Evolutionary conservation across 169 alveolate species (phyloP), one percentile per base, ranked within the genome.

Genomic region (Perkinsus olseni): DNA sequence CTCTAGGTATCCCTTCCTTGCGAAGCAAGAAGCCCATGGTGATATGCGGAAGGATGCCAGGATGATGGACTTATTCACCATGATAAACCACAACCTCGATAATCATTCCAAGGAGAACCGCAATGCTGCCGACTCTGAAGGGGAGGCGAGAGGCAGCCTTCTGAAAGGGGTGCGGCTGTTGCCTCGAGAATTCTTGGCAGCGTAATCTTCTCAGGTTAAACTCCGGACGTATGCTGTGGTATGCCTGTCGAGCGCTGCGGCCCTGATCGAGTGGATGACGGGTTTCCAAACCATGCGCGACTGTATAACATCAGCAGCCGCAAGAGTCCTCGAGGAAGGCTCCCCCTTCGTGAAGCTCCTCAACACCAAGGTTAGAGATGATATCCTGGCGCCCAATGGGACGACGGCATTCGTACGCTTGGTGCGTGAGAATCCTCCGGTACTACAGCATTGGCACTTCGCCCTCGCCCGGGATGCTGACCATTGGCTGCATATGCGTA

Each of bases 11-110:
- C 82, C 82, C 28, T 98, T 97, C 95, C 95, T 98, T 92, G 95
- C 98, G 45, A 98, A 98, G 96, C 98, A 95, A 91, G 97, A 96
- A 48, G 93, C 98, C 38, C 98, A 97, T 95, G 99, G 98, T 38
- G 99, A 98, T 93, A 96, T 97, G 92, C 93, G 99, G 74, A 96
- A 97, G 96, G 99, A 98, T 96, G 97, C 97, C 96, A 96, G 99
- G 94, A 98, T 97, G 74, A 98, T 98, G 99, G 98, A 98, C 31
- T 28, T 62, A 38, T 97, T 97, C 93, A 97, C 97, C 20, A 94
- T 97, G 45, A 97, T 96, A 4, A 97, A 97, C 92, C 95, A 97
- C 37, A 91, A 97, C 36, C 95, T 97, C 38, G 94, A 97, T 31
- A 96, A 95, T 38, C 97, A 97, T 93, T 95, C 97, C 36, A 91